Percentiles rank a stretch among this genome's conserved stretches.
Evolutionary conservation across 768 basidiomycete genomes (phyloP).

Genomic region (Phylloporus sp.): DNA sequence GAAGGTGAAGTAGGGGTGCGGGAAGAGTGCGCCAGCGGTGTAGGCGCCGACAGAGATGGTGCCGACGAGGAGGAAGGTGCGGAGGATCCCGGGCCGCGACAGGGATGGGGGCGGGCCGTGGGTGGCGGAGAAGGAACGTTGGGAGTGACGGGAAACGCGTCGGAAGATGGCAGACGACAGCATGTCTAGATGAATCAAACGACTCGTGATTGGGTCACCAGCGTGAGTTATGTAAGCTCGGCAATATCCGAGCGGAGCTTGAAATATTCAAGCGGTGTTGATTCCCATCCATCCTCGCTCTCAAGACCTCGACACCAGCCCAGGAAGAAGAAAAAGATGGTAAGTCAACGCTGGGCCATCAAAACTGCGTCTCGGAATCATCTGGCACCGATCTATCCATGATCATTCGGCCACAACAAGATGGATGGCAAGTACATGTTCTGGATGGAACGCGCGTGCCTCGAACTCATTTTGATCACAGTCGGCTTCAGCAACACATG

Average conservation of each 20-base stretch:
- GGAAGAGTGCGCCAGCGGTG: slow-evolving; percentile 60
- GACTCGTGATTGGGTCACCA: neutral
- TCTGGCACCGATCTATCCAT: slow-evolving; percentile 38
- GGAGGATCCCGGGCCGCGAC: slow-evolving; percentile 11
- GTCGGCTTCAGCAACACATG: slow-evolving; percentile 22
- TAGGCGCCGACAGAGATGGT: slow-evolving; percentile 33
- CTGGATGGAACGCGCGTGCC: slow-evolving; percentile 31
- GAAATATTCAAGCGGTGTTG: neutral
- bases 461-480: slow-evolving; percentile 20
- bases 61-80: slow-evolving; percentile 18
- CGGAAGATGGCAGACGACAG: slow-evolving; percentile 7
- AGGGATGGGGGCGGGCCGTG: neutral
- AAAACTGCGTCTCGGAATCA: slow-evolving; percentile 31
- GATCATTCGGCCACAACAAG: slow-evolving; percentile 24
- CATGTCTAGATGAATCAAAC: neutral
- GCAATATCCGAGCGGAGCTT: slow-evolving; percentile 22
- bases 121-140: slow-evolving; percentile 19
- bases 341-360: slow-evolving; percentile 35
- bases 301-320: slow-evolving; percentile 26
- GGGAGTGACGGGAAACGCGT: slow-evolving; percentile 2
- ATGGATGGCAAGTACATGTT: slow-evolving; percentile 49
- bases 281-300: neutral
- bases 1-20: slow-evolving; percentile 58
- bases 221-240: slow-evolving; percentile 16
- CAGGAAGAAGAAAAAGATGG: slow-evolving; percentile 46